Conservation (phyloP, 2,329 filamentous ascomycete genomes). For the Epichloe scottii region DNA sequence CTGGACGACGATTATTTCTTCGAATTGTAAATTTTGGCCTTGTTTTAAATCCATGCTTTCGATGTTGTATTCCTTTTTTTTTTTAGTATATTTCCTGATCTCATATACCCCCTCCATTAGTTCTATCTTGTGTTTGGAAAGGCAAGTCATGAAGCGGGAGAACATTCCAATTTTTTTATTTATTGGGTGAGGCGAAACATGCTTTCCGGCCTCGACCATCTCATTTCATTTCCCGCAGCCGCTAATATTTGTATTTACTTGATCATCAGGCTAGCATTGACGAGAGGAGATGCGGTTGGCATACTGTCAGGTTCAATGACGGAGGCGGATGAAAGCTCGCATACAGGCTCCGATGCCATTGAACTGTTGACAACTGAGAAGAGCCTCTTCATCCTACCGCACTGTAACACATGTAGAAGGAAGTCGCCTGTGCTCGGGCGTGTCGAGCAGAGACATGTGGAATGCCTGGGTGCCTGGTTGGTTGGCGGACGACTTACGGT, state of each 20-base stretch:
- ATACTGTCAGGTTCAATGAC: background rate
- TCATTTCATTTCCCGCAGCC: too few species aligned
- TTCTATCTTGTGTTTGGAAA: background rate
- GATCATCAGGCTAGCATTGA: background rate
- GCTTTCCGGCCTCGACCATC: background rate
- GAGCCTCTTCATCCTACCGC: too few species aligned
- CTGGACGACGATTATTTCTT: constrained; percentile 92
- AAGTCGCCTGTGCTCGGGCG: background rate
- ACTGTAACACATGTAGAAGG: too few species aligned
- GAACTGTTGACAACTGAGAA: background rate
- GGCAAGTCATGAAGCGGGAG: background rate
- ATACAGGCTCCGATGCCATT: background rate
- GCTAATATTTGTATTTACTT: background rate
- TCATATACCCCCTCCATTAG: constrained; percentile 1
- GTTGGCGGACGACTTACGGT: too few species aligned
- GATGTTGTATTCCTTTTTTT: background rate
- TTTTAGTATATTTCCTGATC: background rate
- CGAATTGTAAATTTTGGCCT: constrained; percentile 40
- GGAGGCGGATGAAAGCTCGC: background rate
- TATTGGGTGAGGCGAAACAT: background rate
- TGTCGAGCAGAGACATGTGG: background rate
- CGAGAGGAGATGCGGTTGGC: background rate
- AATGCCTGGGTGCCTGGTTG: background rate
- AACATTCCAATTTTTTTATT: background rate
- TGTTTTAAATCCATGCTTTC: too few species aligned